Base-by-base conservation (phyloP, 2,329 filamentous ascomycete genomes). In the Fusarium irregulare region DNA sequence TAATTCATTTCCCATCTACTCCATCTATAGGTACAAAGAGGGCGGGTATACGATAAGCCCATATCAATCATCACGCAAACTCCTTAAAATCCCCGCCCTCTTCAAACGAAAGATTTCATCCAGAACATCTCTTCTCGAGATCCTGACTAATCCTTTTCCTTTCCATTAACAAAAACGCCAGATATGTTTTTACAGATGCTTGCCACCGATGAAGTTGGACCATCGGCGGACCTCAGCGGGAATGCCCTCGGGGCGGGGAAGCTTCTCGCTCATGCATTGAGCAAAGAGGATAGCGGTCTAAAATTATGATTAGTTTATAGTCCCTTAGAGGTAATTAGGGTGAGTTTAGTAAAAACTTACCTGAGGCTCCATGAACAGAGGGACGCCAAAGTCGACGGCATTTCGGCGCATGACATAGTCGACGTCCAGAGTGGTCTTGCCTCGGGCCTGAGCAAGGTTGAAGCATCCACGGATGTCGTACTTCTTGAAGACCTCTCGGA, bases 351-450 rank as follows among this genome's bases (percentile, higher is more conserved):
- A 27, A 41, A 42, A 27, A 53, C 89, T 84, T 85, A 97, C 94
- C 91, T 96, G 95, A 57, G 94, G 93, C 85, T 98, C 95, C 94
- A 98, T 98, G 82, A 99, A 98, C 60, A 99, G 86, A 50, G 96
- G 96, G 32, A 98, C 94, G 75, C 95, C 95, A 80, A 99, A 99
- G 83, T 99, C 96, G 60, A 99, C 96, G 28, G 96, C 96, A 78
- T 99, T 99, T 79, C 96, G 90, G 77, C 96, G 90, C 95, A 98
- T 98, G 60, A 99, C 94, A 77, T 99, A 99, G 85, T 99, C 94
- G 77, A 97, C 93, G 78, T 99, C 96, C 66, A 92, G 84, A 66
- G 93, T 86, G 40, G 92, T 95, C 86, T 93, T 94, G 66, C 90
- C 96, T 77, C 94, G 88, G 73, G 88, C 89, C 81, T 92, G 89